Conservation (phyloP, 2,329 filamentous ascomycete species). For the Talaromyces sp. region DNA sequence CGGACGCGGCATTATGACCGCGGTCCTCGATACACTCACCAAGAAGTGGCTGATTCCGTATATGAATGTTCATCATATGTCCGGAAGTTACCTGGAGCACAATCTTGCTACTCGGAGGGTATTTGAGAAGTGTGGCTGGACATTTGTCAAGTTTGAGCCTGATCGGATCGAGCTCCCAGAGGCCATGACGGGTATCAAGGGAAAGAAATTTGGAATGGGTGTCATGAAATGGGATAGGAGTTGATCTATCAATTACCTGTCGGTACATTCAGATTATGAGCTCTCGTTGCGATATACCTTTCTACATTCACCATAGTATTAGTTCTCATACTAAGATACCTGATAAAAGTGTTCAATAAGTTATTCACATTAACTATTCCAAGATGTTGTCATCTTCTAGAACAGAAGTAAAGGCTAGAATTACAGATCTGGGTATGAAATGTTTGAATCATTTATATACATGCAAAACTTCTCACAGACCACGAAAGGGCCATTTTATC, state of each 20-base stretch:
- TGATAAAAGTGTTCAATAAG: too few relatives aligned
- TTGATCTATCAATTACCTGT: background rate
- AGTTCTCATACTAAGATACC: too few relatives aligned
- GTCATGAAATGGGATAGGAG: slow-evolving; percentile 3
- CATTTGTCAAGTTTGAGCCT: slow-evolving; percentile 9
- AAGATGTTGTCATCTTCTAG: too few relatives aligned
- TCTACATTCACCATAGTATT: too few relatives aligned
- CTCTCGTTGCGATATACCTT: too few relatives aligned
- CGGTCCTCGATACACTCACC: background rate
- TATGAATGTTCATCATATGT: slow-evolving; percentile 10
- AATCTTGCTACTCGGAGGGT: background rate
- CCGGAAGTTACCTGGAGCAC: slow-evolving; percentile 4
- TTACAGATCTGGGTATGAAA: background rate
- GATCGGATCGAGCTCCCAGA: slow-evolving; percentile 7
- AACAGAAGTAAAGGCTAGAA: too few relatives aligned
- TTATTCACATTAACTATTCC: too few relatives aligned
- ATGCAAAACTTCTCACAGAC: background rate
- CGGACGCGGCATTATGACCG: slow-evolving; percentile 6
- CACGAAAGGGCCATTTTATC: too few relatives aligned
- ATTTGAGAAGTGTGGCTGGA: slow-evolving; percentile 11
- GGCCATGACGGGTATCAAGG: background rate
- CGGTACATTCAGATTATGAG: too few relatives aligned
- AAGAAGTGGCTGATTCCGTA: slow-evolving; percentile 10
- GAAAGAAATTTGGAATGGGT: background rate
- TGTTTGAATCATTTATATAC: background rate